A percentile compares a stretch with the other conserved stretches of the same genome.
Evolutionary conservation across 129 eudicot genomes (phyloP).

Genomic region (Scalesia atractyloides): DNA sequence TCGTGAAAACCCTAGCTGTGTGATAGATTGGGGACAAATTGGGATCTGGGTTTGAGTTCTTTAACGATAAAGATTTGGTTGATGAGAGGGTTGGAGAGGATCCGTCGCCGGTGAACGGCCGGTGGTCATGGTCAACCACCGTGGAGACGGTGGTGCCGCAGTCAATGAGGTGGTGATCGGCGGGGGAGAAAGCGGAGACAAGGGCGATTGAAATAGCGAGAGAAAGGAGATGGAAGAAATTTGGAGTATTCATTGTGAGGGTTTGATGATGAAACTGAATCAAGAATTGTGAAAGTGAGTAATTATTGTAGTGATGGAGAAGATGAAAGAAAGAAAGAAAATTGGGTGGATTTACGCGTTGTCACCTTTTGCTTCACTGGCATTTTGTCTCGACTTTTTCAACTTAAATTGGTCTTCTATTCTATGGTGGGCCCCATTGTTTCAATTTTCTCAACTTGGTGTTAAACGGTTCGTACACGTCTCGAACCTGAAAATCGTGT

Average conservation of each 20-base stretch:
- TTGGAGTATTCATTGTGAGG: conserved; percentile 26
- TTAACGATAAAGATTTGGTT: conserved; percentile 35
- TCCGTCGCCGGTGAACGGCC: conserved; percentile 53
- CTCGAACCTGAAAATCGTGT: too few species aligned
- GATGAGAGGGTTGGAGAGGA: conserved; percentile 36
- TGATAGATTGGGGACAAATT: conserved; percentile 56
- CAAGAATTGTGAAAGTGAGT: neutral
- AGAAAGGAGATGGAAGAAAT: conserved; percentile 12
- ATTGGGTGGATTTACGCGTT: conserved; percentile 24
- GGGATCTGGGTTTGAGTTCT: conserved; percentile 35
- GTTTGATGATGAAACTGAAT: conserved; percentile 22
- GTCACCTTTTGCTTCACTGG: conserved; percentile 8
- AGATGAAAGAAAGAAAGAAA: neutral
- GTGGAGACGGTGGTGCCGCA: conserved; percentile 33
- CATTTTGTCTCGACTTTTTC: conserved; percentile 27
- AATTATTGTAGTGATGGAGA: neutral
- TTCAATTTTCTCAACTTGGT: neutral
- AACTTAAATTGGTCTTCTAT: conserved; percentile 25
- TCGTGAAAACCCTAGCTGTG: conserved; percentile 62
- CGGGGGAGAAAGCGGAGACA: conserved; percentile 36
- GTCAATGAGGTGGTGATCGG: conserved; percentile 43
- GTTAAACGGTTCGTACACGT: too few species aligned
- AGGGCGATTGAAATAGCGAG: conserved; percentile 21
- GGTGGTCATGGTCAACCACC: conserved; percentile 19
- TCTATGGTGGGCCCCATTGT: conserved; percentile 1